Evolutionary conservation across 1,139 yeast genomes (phyloP), one percentile per base, ranked within the genome.

Genomic region (Arxiozyma bovina): DNA sequence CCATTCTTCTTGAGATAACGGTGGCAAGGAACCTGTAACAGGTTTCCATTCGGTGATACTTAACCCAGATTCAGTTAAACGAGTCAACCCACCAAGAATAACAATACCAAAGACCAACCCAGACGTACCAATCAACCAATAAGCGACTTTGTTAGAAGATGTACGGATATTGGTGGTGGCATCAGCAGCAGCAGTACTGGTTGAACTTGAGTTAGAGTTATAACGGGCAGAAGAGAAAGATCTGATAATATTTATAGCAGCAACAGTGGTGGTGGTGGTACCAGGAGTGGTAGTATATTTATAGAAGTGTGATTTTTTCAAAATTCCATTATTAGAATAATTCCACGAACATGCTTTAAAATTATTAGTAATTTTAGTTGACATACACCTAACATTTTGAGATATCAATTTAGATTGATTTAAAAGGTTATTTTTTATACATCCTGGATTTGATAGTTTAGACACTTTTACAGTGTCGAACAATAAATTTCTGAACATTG

Each of bases 31-130:
- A 45, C 99, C 99, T 0, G 99, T 90, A 40, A 94, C 91, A 0
- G 99, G 99, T 69, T 84, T 88, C 99, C 99, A 94, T 70, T 94
- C 99, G 1, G 99, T 93, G 67, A 94, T 94, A 50, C 96, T 87
- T 51, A 94, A 76, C 0, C 99, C 99, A 1, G 96, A 87, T 68
- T 94, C 99, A 0, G 99, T 94, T 50, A 94, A 76, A 64, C 99
- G 79, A 0, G 99, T 94, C 52, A 94, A 77, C 0, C 99, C 99
- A 51, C 99, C 99, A 6, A 94, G 76, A n/a, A 94, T 85, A 18
- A 93, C 98, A 57, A 94, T 94, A 47, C 96, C 96, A 70, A 93
- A 93, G 1, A 94, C 96, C 34, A 93, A 75, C 1, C 88, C 85
- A 1, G 98, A 87, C 1, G 95, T 85, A n/a, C 95, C 94, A 20